Percentiles rank a stretch among this genome's conserved stretches.
phyloP scores from a whole-genome alignment of 176 grass and related monocot species.

The Hsuehochloa calcarea region DNA sequence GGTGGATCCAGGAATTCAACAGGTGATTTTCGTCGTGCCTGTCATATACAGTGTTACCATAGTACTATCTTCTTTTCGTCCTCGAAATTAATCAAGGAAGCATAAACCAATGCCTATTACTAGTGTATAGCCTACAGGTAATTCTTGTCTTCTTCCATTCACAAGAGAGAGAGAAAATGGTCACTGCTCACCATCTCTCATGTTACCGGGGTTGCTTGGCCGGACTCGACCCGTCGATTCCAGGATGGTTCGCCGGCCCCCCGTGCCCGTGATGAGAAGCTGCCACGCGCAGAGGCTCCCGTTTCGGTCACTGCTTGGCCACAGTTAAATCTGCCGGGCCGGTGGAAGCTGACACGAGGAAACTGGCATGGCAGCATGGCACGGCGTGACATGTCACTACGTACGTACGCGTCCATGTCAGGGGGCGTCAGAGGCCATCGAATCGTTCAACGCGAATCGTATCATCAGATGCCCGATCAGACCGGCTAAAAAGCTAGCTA shows the following conservation, averaged over 20 bases:
- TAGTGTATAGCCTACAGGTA: background rate
- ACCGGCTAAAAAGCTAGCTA: background rate
- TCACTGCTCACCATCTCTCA: background rate
- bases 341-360: conserved; percentile 42
- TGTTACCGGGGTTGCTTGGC: conserved; percentile 2
- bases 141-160: background rate
- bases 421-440: background rate
- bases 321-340: conserved; percentile 34
- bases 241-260: background rate
- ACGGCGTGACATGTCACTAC: conserved; percentile 9
- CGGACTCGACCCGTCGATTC: background rate
- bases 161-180: background rate
- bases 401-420: conserved; percentile 5
- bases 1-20: background rate
- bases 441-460: background rate
- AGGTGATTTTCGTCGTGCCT: background rate
- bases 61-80: background rate
- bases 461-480: conserved; percentile 3
- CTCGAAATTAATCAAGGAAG: background rate
- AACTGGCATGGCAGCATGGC: conserved; percentile 37
- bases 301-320: conserved; percentile 13
- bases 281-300: conserved; percentile 10
- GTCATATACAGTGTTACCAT: background rate
- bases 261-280: background rate
- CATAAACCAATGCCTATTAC: background rate